Percentiles rank a stretch among this genome's conserved stretches.
These are phyloP conservation scores for Aegilops umbellulata DNA, from an alignment of 176 grass and related monocot species.

Conservation along the genomic window DNA sequence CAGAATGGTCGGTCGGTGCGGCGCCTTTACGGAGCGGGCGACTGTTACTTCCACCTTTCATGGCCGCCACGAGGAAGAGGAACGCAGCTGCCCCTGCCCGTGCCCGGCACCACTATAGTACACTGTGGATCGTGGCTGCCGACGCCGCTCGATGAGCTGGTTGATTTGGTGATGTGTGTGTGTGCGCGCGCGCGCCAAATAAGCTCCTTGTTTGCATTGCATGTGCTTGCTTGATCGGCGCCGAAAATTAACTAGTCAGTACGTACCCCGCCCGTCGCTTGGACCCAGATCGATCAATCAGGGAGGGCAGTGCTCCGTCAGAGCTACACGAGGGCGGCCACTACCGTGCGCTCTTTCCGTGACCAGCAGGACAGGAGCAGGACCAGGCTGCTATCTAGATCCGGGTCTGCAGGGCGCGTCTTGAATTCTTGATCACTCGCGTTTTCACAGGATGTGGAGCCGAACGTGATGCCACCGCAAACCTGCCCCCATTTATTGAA, in stretches of 20 bases:
- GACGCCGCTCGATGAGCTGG: background rate
- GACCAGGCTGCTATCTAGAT: background rate
- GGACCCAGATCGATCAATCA: background rate
- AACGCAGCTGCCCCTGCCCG: background rate
- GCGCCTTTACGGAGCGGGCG: background rate
- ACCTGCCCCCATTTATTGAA: no score
- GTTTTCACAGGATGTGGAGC: background rate
- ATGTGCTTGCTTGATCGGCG: background rate
- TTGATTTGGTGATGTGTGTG: no score
- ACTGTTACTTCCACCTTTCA: background rate
- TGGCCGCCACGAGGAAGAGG: background rate
- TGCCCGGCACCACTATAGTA: background rate
- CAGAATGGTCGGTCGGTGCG: slow-evolving; percentile 1
- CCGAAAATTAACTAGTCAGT: background rate
- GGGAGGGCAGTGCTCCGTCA: background rate
- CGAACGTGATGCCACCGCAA: background rate
- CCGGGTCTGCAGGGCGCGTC: background rate
- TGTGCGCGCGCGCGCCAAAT: background rate
- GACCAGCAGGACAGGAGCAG: background rate
- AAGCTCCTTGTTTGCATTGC: background rate
- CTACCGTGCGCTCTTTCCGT: background rate
- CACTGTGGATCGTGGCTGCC: background rate
- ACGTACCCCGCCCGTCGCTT: background rate
- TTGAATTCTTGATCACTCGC: background rate
- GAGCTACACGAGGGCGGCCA: slow-evolving; percentile 15